These are phyloP conservation scores for Ogataea methanolica DNA, from an alignment of 805 yeast species.

Conservation along the genomic window DNA sequence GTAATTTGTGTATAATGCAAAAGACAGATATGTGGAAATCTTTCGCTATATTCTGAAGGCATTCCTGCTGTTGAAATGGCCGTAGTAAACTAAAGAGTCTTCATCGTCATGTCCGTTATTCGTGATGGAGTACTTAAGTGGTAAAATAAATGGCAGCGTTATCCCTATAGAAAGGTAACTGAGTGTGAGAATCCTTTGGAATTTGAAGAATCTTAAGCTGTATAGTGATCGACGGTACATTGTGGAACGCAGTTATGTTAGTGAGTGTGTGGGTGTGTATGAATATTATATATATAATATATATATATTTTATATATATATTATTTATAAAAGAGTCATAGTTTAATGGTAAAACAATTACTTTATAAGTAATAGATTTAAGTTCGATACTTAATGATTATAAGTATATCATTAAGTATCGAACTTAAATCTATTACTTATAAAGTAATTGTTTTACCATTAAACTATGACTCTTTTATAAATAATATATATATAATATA, in stretches of 20 bases:
- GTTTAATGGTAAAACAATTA: no score
- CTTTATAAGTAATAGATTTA: no score
- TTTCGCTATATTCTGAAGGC: slow-evolving; percentile 27
- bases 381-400: no score
- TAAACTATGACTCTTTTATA: no score
- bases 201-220: neutral
- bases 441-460: no score
- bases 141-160: slow-evolving; percentile 32
- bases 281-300: no score
- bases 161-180: slow-evolving; percentile 31
- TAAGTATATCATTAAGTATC: no score
- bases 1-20: neutral
- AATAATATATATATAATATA: no score
- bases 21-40: neutral
- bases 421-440: no score
- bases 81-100: slow-evolving; percentile 15
- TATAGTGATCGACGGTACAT: slow-evolving; percentile 4
- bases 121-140: slow-evolving; percentile 25
- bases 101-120: slow-evolving; percentile 2
- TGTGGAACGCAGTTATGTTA: neutral
- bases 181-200: slow-evolving; percentile 23
- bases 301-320: no score
- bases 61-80: slow-evolving; percentile 27
- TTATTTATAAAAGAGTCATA: no score
- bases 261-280: no score